Evolutionary conservation across 31 red algal species (phyloP), one percentile per base, ranked within the genome.

Genomic region (Odonthalia washingtoniensis): DNA sequence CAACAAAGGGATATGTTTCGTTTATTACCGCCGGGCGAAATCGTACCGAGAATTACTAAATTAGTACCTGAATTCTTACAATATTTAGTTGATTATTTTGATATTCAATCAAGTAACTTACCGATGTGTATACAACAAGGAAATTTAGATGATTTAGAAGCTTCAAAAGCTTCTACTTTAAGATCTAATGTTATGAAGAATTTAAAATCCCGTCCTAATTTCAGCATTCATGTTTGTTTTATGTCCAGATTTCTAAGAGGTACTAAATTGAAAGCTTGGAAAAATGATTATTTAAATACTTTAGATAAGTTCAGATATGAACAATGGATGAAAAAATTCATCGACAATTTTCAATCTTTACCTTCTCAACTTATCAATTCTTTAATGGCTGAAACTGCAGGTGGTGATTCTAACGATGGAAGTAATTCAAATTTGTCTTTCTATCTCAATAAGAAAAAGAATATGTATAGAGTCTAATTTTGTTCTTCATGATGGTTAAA

Each of bases 11-110:
- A 78, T 24, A 77, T 36, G 0, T 38, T 78, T 31, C 73, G 34
- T 40, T 28, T 87, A 0, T 6, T 87, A 65, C 84, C 84, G 2
- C 37, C 84, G 3, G 84, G 84, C 16, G 84, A 87, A 41, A 30
- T 46, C 3, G 40, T 87, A 12, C 84, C 84, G 4, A 34, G 36
- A 3, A 65, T 87, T 70, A 21, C 28, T 12, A 46, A 61, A n/a
- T 17, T 67, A n/a, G 21, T 87, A 26, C 35, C 60, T 78, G 60
- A n/a, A 36, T 87, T 87, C 40, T 1, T 87, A 2, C 37, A 32
- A 5, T n/a, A 26, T 6, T 33, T 87, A 27, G 36, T 87, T 2
- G 34, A 76, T 2, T 87, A 87, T 70, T 87, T 45, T 40, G 38
- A 87, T 27, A 26, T 46, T 3, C 82, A 85, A 45, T 57, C 49